Evolutionary conservation across 2,329 filamentous ascomycete species (phyloP).

Genomic region (Aspergillus luchuensis): DNA sequence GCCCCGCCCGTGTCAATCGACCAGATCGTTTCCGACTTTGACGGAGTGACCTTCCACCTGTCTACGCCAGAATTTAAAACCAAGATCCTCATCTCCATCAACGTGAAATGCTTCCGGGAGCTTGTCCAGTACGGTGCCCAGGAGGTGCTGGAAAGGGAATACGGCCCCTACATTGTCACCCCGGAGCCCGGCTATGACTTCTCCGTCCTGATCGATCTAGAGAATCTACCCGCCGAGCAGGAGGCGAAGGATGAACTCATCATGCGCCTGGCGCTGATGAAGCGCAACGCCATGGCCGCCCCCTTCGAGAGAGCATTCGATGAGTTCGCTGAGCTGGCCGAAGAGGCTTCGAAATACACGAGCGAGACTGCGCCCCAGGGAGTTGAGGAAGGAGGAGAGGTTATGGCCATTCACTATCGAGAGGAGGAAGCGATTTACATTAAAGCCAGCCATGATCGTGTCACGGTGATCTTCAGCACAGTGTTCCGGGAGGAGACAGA

Average conservation of each 20-base stretch:
- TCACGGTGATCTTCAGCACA: constrained; percentile 98
- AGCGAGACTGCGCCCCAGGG: constrained; percentile 93
- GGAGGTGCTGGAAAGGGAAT: constrained; percentile 89
- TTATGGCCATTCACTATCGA: constrained; percentile 96
- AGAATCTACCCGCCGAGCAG: constrained; percentile 78
- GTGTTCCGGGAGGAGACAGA: constrained; percentile 98
- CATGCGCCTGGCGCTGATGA: constrained; percentile 83
- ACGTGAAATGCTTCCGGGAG: constrained; percentile 93
- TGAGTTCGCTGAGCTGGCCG: constrained; percentile 81
- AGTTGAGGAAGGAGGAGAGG: constrained; percentile 81
- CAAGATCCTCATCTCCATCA: constrained; percentile 90
- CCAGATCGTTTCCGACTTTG: constrained; percentile 98
- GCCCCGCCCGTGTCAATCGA: constrained; percentile 86
- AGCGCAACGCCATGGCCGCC: constrained; percentile 98
- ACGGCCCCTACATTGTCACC: constrained; percentile 83
- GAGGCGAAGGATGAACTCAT: constrained; percentile 86
- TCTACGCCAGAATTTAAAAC: constrained; percentile 93
- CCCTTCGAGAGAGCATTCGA: constrained; percentile 97
- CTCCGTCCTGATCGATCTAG: constrained; percentile 85
- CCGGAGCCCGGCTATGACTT: constrained; percentile 95
- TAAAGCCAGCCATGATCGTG: constrained; percentile 94
- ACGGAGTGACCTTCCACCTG: constrained; percentile 97
- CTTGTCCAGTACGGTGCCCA: constrained; percentile 91
- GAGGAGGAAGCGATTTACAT: constrained; percentile 99
- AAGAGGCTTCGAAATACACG: constrained; percentile 89